Evolutionary conservation across 2,329 filamentous ascomycete genomes (phyloP).

Genomic region (Fusarium xyrophilum): DNA sequence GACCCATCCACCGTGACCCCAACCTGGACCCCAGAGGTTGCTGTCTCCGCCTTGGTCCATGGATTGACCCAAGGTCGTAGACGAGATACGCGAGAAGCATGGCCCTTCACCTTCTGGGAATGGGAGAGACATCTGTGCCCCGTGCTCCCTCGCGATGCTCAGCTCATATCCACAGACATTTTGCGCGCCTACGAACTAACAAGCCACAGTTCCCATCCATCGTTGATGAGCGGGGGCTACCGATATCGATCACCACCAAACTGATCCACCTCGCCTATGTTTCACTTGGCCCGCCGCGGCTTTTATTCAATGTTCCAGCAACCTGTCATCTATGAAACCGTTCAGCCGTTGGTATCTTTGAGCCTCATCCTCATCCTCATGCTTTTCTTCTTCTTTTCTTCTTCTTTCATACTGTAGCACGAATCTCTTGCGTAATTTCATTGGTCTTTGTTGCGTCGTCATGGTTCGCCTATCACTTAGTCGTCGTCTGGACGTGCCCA

Average conservation of each 20-base stretch:
- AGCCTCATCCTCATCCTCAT: slow-evolving; percentile 27
- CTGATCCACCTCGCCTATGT: slow-evolving; percentile 28
- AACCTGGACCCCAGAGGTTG: slow-evolving; percentile 28
- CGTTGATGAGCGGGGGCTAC: slow-evolving; percentile 6
- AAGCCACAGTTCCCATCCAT: slow-evolving; percentile 31
- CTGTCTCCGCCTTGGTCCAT: slow-evolving; percentile 24
- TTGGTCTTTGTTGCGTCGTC: slow-evolving; percentile 14
- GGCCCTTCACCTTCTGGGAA: slow-evolving; percentile 15
- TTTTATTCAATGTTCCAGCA: slow-evolving; percentile 15
- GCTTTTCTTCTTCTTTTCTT: not conserved
- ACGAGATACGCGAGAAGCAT: slow-evolving; percentile 41
- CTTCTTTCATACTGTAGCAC: slow-evolving; percentile 6
- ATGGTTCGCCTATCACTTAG: slow-evolving; percentile 2
- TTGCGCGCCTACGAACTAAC: slow-evolving; percentile 28
- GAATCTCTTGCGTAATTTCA: slow-evolving; percentile 3
- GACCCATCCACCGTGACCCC: slow-evolving; percentile 32
- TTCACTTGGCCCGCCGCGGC: slow-evolving; percentile 28
- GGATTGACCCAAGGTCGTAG: slow-evolving; percentile 27
- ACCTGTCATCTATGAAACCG: slow-evolving; percentile 12
- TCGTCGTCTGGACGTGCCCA: not conserved
- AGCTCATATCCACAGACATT: slow-evolving; percentile 25
- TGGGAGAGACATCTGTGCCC: slow-evolving; percentile 29
- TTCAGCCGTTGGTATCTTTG: slow-evolving; percentile 26
- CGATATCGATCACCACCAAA: slow-evolving; percentile 28
- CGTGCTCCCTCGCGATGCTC: slow-evolving; percentile 36